phyloP scores from a whole-genome alignment of 352 stramenopile species.

The Globisporangium middletonii region DNA sequence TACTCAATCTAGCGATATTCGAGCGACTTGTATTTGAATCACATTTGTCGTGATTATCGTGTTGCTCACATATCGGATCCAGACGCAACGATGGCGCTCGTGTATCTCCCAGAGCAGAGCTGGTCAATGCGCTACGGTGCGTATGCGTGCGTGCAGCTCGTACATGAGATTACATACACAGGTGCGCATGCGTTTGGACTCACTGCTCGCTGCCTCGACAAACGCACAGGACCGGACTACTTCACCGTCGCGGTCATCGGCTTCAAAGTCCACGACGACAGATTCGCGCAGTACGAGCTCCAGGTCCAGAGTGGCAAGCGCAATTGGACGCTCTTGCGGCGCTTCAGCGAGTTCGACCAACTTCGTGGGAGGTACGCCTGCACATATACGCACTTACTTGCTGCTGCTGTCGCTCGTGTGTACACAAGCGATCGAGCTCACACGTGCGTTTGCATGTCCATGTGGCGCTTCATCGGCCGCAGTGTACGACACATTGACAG shows the following conservation, averaged over 20 bases:
- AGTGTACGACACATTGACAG: background rate
- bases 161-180: background rate
- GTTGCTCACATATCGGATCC: too few species aligned
- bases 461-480: background rate
- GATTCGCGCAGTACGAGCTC: conserved; percentile 61
- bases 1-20: too few species aligned
- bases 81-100: conserved; percentile 44
- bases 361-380: conserved; percentile 37
- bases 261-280: conserved; percentile 35
- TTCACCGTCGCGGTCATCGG: conserved; percentile 64
- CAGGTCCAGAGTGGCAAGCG: conserved; percentile 64
- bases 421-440: background rate
- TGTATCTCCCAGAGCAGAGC: conserved; percentile 62
- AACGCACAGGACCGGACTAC: conserved; percentile 48
- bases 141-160: conserved; percentile 1
- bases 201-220: too few species aligned
- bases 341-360: conserved; percentile 68
- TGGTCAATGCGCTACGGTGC: conserved; percentile 73
- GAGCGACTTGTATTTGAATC: too few species aligned
- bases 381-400: background rate
- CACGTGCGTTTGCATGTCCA: background rate
- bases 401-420: background rate
- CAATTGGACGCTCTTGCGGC: conserved; percentile 59
- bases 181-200: background rate
- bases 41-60: too few species aligned